These are phyloP conservation scores for Parathielavia hyrcaniae DNA, from an alignment of 495 filamentous ascomycete species.

Conservation along the genomic window DNA sequence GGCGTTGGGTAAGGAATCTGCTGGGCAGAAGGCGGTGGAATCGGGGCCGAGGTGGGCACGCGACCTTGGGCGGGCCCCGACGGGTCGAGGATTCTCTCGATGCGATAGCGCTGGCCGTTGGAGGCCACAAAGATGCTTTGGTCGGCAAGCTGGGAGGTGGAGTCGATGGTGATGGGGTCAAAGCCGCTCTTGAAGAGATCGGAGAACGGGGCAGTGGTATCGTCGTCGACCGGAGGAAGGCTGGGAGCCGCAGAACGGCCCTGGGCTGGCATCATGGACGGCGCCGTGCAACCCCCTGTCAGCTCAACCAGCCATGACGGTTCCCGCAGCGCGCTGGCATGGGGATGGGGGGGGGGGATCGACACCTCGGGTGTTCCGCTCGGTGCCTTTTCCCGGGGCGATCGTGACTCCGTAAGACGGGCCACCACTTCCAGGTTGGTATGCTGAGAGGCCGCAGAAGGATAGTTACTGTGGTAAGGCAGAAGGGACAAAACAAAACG, in stretches of 20 bases:
- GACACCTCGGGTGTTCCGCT: conserved; percentile 21
- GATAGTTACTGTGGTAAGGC: too few relatives aligned
- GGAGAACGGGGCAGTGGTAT: conserved; percentile 30
- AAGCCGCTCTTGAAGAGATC: conserved; percentile 31
- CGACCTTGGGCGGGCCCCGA: neutral
- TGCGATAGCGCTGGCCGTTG: conserved; percentile 29
- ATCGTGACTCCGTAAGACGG: too few relatives aligned
- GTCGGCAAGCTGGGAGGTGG: conserved; percentile 30
- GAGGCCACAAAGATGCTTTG: conserved; percentile 28
- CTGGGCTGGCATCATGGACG: conserved; percentile 30
- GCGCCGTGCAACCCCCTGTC: conserved; percentile 29
- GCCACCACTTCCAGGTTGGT: too few relatives aligned
- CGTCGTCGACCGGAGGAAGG: conserved; percentile 26
- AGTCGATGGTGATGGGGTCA: conserved; percentile 28
- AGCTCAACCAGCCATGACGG: conserved; percentile 29
- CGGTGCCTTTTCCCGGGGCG: conserved; percentile 14
- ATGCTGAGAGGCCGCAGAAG: neutral
- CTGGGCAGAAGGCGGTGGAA: neutral
- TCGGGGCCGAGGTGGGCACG: conserved; percentile 9
- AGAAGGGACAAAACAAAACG: conserved; percentile 4
- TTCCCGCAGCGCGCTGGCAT: conserved; percentile 16
- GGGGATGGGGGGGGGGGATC: conserved; percentile 21
- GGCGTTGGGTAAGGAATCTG: neutral
- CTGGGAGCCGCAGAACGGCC: conserved; percentile 22
- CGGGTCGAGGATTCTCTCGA: conserved; percentile 29